These are phyloP conservation scores for Auriscalpium microsporum DNA, from an alignment of 768 basidiomycete species.

Conservation along the genomic window DNA sequence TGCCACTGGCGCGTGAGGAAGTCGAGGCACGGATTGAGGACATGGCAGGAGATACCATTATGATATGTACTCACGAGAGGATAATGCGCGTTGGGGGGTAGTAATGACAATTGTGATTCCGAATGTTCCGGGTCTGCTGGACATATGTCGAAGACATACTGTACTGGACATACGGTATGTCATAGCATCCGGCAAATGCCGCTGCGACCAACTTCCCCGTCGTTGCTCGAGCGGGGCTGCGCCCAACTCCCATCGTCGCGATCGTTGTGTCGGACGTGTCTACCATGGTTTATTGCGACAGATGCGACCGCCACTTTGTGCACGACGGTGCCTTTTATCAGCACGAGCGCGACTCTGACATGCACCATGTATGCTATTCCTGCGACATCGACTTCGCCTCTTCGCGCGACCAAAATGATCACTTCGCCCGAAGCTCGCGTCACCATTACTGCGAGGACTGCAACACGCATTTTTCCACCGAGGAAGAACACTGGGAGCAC, in stretches of 20 bases:
- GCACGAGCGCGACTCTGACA: constrained; percentile 19
- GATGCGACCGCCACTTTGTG: constrained; percentile 11
- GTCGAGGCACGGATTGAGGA: background rate
- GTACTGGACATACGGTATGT: too few relatives aligned
- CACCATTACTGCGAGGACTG: constrained; percentile 51
- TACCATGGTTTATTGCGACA: background rate
- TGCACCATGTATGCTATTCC: constrained; percentile 35
- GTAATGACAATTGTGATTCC: too few relatives aligned
- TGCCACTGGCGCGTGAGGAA: constrained; percentile 19
- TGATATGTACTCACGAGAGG: too few relatives aligned
- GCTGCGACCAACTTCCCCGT: too few relatives aligned
- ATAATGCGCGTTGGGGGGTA: too few relatives aligned
- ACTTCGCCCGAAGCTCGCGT: constrained; percentile 39
- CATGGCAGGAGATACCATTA: too few relatives aligned
- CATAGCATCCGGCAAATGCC: too few relatives aligned
- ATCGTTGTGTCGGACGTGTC: too few relatives aligned
- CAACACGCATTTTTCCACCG: constrained; percentile 31
- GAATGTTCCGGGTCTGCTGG: too few relatives aligned
- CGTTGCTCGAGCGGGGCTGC: too few relatives aligned
- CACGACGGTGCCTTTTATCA: constrained; percentile 16
- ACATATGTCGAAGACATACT: too few relatives aligned
- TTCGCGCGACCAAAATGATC: constrained; percentile 32
- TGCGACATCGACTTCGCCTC: constrained; percentile 41
- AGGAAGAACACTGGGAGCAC: constrained; percentile 31
- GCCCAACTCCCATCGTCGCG: too few relatives aligned